phyloP scores from a whole-genome alignment of 2,329 filamentous ascomycete genomes.

The Penicillium expansum region DNA sequence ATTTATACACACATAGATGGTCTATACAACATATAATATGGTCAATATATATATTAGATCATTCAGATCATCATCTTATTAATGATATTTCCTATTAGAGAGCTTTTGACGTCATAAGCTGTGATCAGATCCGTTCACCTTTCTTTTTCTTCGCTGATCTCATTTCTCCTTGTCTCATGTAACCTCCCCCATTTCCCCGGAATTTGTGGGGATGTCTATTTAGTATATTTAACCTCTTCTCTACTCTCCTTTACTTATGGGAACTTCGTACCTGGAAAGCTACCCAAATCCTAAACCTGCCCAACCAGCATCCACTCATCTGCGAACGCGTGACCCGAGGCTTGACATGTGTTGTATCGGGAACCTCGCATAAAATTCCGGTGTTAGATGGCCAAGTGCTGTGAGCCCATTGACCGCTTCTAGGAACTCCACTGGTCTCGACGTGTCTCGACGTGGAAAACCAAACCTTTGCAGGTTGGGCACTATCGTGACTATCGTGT shows the following conservation, averaged over 20 bases:
- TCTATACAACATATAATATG: background rate
- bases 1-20: background rate
- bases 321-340: background rate
- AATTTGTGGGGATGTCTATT: background rate
- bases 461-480: conserved; percentile 1
- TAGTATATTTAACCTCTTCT: background rate
- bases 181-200: background rate
- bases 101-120: background rate
- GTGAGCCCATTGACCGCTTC: conserved; percentile 5
- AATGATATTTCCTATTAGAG: background rate
- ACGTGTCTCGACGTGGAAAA: background rate
- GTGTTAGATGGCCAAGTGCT: background rate
- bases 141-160: background rate
- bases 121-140: background rate
- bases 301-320: background rate
- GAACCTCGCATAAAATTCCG: background rate
- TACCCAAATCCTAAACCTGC: conserved; percentile 2
- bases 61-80: background rate
- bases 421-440: background rate
- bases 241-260: background rate
- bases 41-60: background rate
- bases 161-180: background rate
- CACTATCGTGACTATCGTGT: background rate
- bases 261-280: conserved; percentile 1
- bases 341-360: conserved; percentile 1